Evolutionary conservation across 2,329 filamentous ascomycete species (phyloP).

Genomic region (Whalleya microplaca): DNA sequence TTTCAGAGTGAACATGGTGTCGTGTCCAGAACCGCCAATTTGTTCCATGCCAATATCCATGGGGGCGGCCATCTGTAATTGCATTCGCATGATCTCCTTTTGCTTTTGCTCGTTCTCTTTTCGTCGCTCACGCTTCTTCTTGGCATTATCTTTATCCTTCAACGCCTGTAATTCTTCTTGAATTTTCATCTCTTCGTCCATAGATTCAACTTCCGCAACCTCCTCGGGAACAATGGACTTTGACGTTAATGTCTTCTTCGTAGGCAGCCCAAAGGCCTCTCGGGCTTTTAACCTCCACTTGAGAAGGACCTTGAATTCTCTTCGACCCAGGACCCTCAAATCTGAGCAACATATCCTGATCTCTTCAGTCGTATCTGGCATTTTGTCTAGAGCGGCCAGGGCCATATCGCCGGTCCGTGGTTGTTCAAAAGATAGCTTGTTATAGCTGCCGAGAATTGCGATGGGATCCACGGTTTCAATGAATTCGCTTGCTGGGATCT

Average conservation of each 20-base stretch:
- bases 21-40: constrained; percentile 74
- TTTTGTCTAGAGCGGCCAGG: constrained; percentile 79
- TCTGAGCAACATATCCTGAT: constrained; percentile 79
- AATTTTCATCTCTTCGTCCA: constrained; percentile 93
- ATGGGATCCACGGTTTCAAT: constrained; percentile 94
- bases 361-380: constrained; percentile 85
- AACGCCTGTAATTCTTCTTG: constrained; percentile 85
- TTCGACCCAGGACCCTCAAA: constrained; percentile 87
- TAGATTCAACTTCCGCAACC: constrained; percentile 79
- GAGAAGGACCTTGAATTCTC: constrained; percentile 89
- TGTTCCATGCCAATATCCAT: constrained; percentile 96
- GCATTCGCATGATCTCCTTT: constrained; percentile 93
- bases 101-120: constrained; percentile 93
- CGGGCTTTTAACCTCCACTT: constrained; percentile 89
- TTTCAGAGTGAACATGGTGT: constrained; percentile 86
- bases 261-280: constrained; percentile 85
- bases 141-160: constrained; percentile 75
- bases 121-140: constrained; percentile 81
- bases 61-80: constrained; percentile 94
- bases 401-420: constrained; percentile 82
- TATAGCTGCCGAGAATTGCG: constrained; percentile 83
- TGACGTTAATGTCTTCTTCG: constrained; percentile 66
- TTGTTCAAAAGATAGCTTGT: constrained; percentile 82
- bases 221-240: constrained; percentile 60
- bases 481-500: constrained; percentile 86